Evolutionary conservation across 345 rosid genomes (phyloP).

Genomic region (Citropsis articulata): DNA sequence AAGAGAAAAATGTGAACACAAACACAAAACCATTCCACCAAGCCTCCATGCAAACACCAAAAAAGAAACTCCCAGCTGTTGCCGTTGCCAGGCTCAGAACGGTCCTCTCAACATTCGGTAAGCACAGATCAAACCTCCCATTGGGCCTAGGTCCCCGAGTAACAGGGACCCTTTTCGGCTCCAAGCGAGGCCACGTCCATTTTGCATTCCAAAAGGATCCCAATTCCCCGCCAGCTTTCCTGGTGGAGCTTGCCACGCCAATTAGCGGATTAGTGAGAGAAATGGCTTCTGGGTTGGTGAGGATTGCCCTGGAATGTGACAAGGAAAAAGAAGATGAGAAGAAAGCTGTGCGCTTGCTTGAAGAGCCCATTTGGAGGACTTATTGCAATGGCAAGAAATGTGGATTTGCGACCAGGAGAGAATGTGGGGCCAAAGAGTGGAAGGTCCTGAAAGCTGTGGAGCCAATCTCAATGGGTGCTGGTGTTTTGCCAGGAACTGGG

Average conservation of each 20-base stretch:
- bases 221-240: constrained; percentile 69
- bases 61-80: constrained; percentile 63
- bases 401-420: constrained; percentile 81
- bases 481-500: constrained; percentile 69
- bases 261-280: constrained; percentile 81
- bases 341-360: constrained; percentile 57
- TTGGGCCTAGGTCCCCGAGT: constrained; percentile 60
- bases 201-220: constrained; percentile 89
- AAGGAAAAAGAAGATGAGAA: constrained; percentile 47
- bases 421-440: constrained; percentile 68
- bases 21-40: constrained; percentile 10
- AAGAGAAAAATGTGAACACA: constrained; percentile 21
- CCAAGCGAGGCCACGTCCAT: constrained; percentile 87
- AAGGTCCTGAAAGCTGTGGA: constrained; percentile 82
- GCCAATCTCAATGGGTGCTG: constrained; percentile 97
- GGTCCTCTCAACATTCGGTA: constrained; percentile 54
- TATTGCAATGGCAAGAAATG: constrained; percentile 90
- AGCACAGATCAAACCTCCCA: constrained; percentile 40
- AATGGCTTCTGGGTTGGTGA: constrained; percentile 95
- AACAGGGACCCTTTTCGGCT: constrained; percentile 89
- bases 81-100: constrained; percentile 82
- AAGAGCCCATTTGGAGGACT: constrained; percentile 90
- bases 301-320: constrained; percentile 92
- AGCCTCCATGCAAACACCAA: constrained; percentile 40
- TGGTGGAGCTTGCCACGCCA: constrained; percentile 88